Conservation (phyloP, 2,329 filamentous ascomycete species). For the Colletotrichum sansevieriae region DNA sequence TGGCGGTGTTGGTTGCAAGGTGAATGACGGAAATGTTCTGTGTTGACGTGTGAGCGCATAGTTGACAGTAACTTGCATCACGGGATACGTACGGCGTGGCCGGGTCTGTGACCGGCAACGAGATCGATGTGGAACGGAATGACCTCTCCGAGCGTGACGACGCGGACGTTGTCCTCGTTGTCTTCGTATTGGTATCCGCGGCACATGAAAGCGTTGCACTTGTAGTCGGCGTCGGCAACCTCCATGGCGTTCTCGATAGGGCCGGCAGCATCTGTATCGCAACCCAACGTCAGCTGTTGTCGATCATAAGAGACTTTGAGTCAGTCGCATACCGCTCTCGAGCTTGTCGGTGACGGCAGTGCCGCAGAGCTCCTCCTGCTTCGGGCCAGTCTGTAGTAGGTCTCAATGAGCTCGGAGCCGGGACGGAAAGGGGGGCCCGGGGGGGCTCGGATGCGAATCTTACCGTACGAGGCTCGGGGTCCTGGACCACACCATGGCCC, state of each 20-base stretch:
- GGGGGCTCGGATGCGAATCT: neutral
- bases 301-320: neutral
- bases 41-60: neutral
- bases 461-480: slow-evolving; percentile 35
- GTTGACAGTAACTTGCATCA: neutral
- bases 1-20: slow-evolving; percentile 58
- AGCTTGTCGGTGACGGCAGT: slow-evolving; percentile 42
- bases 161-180: slow-evolving; percentile 46
- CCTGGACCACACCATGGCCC: slow-evolving; percentile 30
- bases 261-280: slow-evolving; percentile 43
- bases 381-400: slow-evolving; percentile 43
- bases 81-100: slow-evolving; percentile 45
- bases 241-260: slow-evolving; percentile 48
- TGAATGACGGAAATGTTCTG: slow-evolving; percentile 64
- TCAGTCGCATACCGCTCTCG: slow-evolving; percentile 40
- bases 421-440: too few relatives aligned
- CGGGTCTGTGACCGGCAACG: slow-evolving; percentile 53
- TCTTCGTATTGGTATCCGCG: slow-evolving; percentile 50
- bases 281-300: neutral
- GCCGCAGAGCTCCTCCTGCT: slow-evolving; percentile 45
- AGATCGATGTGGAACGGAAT: slow-evolving; percentile 55
- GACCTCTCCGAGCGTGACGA: slow-evolving; percentile 49
- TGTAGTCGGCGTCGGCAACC: slow-evolving; percentile 44
- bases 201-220: slow-evolving; percentile 48
- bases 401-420: neutral